These are phyloP conservation scores for Aspergillus sp. DNA, from an alignment of 2,329 filamentous ascomycete species.

Conservation along the genomic window DNA sequence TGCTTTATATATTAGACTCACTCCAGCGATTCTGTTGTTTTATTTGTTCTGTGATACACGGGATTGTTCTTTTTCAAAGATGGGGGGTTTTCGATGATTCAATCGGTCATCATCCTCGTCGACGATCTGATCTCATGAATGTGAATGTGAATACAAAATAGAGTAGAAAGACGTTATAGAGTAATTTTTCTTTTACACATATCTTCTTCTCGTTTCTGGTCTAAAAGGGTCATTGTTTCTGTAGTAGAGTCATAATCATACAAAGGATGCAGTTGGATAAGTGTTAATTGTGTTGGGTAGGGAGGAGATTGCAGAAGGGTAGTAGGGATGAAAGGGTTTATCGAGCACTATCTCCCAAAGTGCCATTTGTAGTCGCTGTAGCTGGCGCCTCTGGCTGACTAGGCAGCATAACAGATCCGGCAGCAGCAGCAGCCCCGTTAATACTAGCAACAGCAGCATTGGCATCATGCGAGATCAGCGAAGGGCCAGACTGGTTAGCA, in stretches of 20 bases:
- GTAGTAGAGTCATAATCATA: not conserved
- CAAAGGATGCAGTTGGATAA: too few species aligned
- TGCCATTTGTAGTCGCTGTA: too few species aligned
- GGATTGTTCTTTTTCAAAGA: not conserved
- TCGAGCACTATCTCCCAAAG: too few species aligned
- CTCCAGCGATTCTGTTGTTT: slow-evolving; percentile 19
- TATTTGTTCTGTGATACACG: slow-evolving; percentile 9
- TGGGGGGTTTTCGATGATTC: not conserved
- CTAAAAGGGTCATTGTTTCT: not conserved
- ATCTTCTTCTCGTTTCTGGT: not conserved
- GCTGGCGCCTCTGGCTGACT: too few species aligned
- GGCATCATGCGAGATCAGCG: too few species aligned
- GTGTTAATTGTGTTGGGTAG: too few species aligned
- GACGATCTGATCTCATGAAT: not conserved
- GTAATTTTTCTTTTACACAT: not conserved
- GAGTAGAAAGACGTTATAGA: slow-evolving; percentile 12
- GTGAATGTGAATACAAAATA: slow-evolving; percentile 9
- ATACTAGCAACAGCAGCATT: too few species aligned
- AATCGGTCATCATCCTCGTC: not conserved
- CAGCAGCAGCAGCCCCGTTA: too few species aligned
- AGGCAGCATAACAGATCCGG: too few species aligned
- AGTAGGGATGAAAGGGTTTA: too few species aligned
- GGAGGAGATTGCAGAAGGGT: too few species aligned
- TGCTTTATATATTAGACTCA: slow-evolving; percentile 17
- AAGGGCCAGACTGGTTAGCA: not conserved